These are phyloP conservation scores for Prunus yedoensis DNA, from an alignment of 331 rosid genomes.

Conservation along the genomic window DNA sequence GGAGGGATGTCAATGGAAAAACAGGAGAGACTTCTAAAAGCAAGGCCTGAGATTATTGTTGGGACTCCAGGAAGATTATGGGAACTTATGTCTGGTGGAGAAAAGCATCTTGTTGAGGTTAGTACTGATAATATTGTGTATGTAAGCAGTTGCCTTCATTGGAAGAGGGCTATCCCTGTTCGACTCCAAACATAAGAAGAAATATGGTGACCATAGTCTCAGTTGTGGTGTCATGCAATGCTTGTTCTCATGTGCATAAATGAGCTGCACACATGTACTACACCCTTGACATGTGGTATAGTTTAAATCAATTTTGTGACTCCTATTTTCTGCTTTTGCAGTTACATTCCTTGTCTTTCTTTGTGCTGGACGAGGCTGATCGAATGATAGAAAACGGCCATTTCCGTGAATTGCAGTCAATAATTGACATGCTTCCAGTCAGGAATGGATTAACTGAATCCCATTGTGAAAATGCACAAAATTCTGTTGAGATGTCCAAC, in stretches of 20 bases:
- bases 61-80: conserved; percentile 98
- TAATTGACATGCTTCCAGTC: conserved; percentile 89
- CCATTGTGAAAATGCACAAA: conserved; percentile 45
- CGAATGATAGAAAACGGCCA: conserved; percentile 93
- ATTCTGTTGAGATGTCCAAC: conserved; percentile 50
- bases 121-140: conserved; percentile 18
- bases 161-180: background rate
- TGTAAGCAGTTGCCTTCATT: background rate
- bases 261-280: background rate
- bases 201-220: too few relatives aligned
- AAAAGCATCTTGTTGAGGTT: conserved; percentile 81
- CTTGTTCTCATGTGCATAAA: background rate
- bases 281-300: conserved; percentile 8
- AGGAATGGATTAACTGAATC: conserved; percentile 41
- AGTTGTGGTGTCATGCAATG: background rate
- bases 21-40: conserved; percentile 79
- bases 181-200: too few relatives aligned
- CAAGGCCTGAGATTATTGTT: conserved; percentile 85
- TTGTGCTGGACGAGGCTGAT: conserved; percentile 98
- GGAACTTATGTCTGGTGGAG: conserved; percentile 93
- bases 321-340: conserved; percentile 42
- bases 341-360: conserved; percentile 88
- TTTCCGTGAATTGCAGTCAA: conserved; percentile 86
- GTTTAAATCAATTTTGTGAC: conserved; percentile 19
- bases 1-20: conserved; percentile 93